Evolutionary conservation across 305 asterid species (phyloP).

Genomic region (Striga hermonthica): DNA sequence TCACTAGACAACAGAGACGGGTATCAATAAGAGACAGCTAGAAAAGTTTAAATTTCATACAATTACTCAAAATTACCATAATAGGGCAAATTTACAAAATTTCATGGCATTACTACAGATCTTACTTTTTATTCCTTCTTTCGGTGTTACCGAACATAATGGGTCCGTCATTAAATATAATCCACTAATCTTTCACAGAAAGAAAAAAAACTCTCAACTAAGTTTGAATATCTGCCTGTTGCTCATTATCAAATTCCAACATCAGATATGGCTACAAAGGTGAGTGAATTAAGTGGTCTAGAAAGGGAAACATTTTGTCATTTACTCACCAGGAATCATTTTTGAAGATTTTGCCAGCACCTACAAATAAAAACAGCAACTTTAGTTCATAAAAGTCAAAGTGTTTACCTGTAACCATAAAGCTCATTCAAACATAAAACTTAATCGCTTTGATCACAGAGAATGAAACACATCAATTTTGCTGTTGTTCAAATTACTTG

Average conservation of each 20-base stretch:
- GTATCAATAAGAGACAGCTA: conserved; percentile 12
- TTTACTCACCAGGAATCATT: conserved; percentile 94
- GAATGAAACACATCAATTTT: background rate
- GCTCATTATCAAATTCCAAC: conserved; percentile 6
- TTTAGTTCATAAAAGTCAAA: conserved; percentile 30
- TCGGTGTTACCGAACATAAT: background rate
- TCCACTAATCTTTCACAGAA: conserved; percentile 3
- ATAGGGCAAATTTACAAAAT: background rate
- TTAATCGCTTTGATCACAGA: background rate
- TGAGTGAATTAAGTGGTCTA: background rate
- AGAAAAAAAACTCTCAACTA: conserved; percentile 12
- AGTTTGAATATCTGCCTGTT: background rate
- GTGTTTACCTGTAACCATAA: background rate
- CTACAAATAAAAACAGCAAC: conserved; percentile 43
- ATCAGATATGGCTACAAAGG: conserved; percentile 13
- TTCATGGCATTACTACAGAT: background rate
- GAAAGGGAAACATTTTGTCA: conserved; percentile 10
- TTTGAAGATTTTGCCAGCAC: conserved; percentile 99
- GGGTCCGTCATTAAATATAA: conserved; percentile 8
- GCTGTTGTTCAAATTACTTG: background rate
- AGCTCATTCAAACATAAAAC: conserved; percentile 2
- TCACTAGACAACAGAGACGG: conserved; percentile 57
- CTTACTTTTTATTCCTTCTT: background rate
- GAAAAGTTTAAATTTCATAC: conserved; percentile 1
- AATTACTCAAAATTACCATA: conserved; percentile 1